These are phyloP conservation scores for Ustilago vetiveriae DNA, from an alignment of 1,284 basidiomycete species.

Conservation along the genomic window DNA sequence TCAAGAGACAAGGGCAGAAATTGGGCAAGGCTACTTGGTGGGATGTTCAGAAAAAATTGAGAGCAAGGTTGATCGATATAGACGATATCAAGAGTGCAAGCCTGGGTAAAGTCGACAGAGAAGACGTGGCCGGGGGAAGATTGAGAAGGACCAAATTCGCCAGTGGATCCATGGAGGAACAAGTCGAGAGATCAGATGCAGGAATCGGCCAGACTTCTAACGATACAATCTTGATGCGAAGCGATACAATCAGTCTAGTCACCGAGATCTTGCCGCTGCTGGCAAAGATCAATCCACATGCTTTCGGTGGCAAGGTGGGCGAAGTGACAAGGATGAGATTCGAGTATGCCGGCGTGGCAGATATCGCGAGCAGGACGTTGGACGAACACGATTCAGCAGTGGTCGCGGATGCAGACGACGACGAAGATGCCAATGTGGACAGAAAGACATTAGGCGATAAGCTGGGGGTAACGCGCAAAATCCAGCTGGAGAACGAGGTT, in stretches of 20 bases:
- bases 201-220: constrained; percentile 13
- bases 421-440: neutral
- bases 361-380: constrained; percentile 20
- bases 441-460: neutral
- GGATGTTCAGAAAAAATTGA: constrained; percentile 66
- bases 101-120: neutral
- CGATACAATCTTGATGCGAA: constrained; percentile 5
- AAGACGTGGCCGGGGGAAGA: neutral
- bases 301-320: constrained; percentile 3
- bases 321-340: constrained; percentile 31
- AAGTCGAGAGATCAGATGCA: constrained; percentile 18
- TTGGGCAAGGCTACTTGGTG: constrained; percentile 72
- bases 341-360: constrained; percentile 36
- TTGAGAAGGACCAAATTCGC: constrained; percentile 23
- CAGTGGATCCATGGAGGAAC: neutral
- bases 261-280: constrained; percentile 43
- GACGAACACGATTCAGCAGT: constrained; percentile 37
- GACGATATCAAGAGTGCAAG: constrained; percentile 57
- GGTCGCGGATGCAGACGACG: constrained; percentile 9
- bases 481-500: neutral
- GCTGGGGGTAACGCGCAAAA: constrained; percentile 1
- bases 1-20: constrained; percentile 77
- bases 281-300: constrained; percentile 26
- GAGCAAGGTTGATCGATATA: constrained; percentile 64
- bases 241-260: constrained; percentile 19